Conservation (phyloP, 805 yeast genomes). For the Ogataea pignaliae region DNA sequence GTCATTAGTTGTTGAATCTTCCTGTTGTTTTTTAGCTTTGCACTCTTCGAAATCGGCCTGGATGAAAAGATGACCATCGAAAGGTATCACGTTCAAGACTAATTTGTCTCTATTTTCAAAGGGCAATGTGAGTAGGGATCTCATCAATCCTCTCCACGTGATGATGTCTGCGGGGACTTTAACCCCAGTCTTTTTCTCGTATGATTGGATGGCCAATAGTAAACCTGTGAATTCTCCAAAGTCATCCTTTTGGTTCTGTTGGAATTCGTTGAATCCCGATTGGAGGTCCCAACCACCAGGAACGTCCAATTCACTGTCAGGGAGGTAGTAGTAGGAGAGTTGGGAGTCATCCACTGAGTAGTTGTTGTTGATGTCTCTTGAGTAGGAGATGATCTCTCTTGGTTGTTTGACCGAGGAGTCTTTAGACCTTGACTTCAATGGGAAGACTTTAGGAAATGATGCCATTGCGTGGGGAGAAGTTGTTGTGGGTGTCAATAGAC, state of each 20-base stretch:
- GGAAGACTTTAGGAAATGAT: conserved; percentile 23
- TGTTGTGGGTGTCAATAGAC: too few relatives aligned
- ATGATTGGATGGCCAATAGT: conserved; percentile 46
- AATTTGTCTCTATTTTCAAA: conserved; percentile 53
- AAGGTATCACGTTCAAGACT: conserved; percentile 58
- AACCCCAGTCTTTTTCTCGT: conserved; percentile 47
- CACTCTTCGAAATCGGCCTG: conserved; percentile 35
- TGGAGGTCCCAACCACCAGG: conserved; percentile 55
- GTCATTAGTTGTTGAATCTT: conserved; percentile 30
- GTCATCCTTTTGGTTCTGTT: conserved; percentile 48
- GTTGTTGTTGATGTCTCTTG: conserved; percentile 50
- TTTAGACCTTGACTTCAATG: conserved; percentile 46
- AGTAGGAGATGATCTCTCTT: conserved; percentile 66
- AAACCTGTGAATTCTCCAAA: conserved; percentile 56
- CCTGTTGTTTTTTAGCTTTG: conserved; percentile 28
- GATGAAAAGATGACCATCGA: conserved; percentile 72
- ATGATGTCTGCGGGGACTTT: conserved; percentile 61
- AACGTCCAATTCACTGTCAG: conserved; percentile 59
- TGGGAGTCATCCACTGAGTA: conserved; percentile 48
- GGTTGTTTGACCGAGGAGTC: conserved; percentile 81
- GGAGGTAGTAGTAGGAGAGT: conserved; percentile 73
- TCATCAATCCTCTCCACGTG: conserved; percentile 83
- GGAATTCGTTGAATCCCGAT: conserved; percentile 59
- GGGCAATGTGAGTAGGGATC: conserved; percentile 65
- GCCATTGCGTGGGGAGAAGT: too few relatives aligned